Evolutionary conservation across 768 basidiomycete genomes (phyloP), one percentile per base, ranked within the genome.

Genomic region (Termitomyces sp.): DNA sequence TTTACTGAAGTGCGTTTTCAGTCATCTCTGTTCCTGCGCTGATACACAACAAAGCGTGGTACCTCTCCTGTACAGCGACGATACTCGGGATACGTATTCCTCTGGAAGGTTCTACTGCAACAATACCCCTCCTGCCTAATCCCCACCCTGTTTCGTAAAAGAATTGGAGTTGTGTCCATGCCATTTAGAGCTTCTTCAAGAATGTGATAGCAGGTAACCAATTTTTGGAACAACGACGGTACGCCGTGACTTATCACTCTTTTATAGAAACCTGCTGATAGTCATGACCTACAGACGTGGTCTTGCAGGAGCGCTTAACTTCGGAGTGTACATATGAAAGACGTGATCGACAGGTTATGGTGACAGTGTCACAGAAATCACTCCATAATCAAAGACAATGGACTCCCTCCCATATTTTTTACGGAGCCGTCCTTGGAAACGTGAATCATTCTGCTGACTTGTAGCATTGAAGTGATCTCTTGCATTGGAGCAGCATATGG

Each of bases 191-290:
- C 23, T 23, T 23, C 2, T 23, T 23, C 23, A 23, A 41, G 37
- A 6, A 15, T 21, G n/a, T 33, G 14, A 26, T 62, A 89, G 91
- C 90, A 35, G 97, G 98, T 67, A 90, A 91, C 44, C 79, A 81
- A 35, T 99, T 98, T 67, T 72, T 98, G 53, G 95, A 98, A 65
- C 91, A 97, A 65, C 81, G 95, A 72, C 79, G 91, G 87, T 87
- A 64, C 52, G 28, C 23, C 23, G 14, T 10, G 3, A 1, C 33
- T 46, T 26, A 30, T 14, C 15, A 48, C 60, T 46, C 42, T 23
- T 3, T 49, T 6, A 9, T 11, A 41, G 3, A 17, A 17, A 21
- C 2, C 11, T 17, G 17, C 31, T 23, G 35, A 33, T 41, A 28
- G 35, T 44, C 26, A 33, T 50, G 53, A 54, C 42, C 53, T 55